Evolutionary conservation across 1,284 basidiomycete species (phyloP).

Genomic region (Wallemia hederae): DNA sequence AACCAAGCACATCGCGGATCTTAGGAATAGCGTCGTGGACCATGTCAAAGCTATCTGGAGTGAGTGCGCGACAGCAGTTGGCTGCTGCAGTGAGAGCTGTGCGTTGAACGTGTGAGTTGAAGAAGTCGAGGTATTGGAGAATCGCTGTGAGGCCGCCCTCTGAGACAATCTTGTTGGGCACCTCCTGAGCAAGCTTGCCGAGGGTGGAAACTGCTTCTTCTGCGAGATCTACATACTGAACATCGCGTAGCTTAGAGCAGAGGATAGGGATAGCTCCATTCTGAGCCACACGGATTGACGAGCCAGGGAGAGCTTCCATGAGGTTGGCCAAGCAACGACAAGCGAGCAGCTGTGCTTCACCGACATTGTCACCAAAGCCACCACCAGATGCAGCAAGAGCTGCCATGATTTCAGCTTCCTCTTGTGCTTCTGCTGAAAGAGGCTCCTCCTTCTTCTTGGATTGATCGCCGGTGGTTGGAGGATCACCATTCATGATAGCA

Average conservation of each 20-base stretch:
- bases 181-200: conserved; percentile 89
- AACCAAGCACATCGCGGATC: conserved; percentile 60
- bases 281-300: conserved; percentile 76
- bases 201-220: conserved; percentile 85
- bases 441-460: conserved; percentile 3
- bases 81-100: conserved; percentile 85
- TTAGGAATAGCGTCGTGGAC: conserved; percentile 69
- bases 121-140: conserved; percentile 81
- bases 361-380: conserved; percentile 31
- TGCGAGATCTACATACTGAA: conserved; percentile 81
- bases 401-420: conserved; percentile 21
- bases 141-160: conserved; percentile 73
- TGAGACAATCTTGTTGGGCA: conserved; percentile 70
- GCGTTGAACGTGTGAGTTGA: conserved; percentile 80
- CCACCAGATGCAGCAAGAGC: conserved; percentile 19
- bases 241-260: conserved; percentile 80
- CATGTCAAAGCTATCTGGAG: conserved; percentile 57
- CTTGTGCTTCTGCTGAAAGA: conserved; percentile 5
- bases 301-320: conserved; percentile 82
- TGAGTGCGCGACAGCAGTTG: conserved; percentile 74
- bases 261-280: conserved; percentile 79
- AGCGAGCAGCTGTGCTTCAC: conserved; percentile 63
- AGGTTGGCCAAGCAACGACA: conserved; percentile 82
- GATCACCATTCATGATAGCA: conserved; percentile 56
- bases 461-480: conserved; percentile 4